Evolutionary conservation across 805 yeast genomes (phyloP), one percentile per base, ranked within the genome.

Genomic region (Suhomyces sp.): DNA sequence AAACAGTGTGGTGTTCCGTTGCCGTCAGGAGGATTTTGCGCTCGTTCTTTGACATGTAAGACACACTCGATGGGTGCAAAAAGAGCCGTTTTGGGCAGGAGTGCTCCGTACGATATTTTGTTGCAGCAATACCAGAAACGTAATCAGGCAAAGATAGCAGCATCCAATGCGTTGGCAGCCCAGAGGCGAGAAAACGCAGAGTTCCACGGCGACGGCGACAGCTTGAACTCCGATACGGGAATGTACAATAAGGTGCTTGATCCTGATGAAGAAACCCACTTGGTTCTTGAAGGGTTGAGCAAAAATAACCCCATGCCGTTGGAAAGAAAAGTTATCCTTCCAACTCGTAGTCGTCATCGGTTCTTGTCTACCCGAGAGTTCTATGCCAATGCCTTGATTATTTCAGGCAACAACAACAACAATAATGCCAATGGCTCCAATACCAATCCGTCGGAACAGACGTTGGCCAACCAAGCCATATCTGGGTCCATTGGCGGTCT

Each of bases 21-120:
- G 55, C 91, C 97, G 0, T 88, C 87, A 58, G 98, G 97, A n/a
- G 96, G 96, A 0, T 87, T 85, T 60, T 94, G 99, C 77, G 97
- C 97, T 4, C 80, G 99, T 48, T 91, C 97, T 0, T 76, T 94
- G 55, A 94, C 99, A 0, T 94, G 99, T 78, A 94, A 94, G 67
- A 91, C 97, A 0, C 99, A 94, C 70, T 90, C 98, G 1, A 92
- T 94, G 97, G 97, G 97, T 33, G 97, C 97, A 26, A 94, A 94
- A 64, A 82, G 99, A 61, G 92, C 97, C 0, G 99, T 94, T 19
- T 85, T 83, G 15, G 99, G 99, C 9, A 80, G 99, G 61, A 85
- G 96, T 35, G 92, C 94, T 6, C 91, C 97, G 0, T 94, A 91
- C 71, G 99, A 94, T 68, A 85, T 84, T 27, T 74, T 94, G 50